Conservation (phyloP, 148 eudicot genomes). For the Amaranthus cruentus region DNA sequence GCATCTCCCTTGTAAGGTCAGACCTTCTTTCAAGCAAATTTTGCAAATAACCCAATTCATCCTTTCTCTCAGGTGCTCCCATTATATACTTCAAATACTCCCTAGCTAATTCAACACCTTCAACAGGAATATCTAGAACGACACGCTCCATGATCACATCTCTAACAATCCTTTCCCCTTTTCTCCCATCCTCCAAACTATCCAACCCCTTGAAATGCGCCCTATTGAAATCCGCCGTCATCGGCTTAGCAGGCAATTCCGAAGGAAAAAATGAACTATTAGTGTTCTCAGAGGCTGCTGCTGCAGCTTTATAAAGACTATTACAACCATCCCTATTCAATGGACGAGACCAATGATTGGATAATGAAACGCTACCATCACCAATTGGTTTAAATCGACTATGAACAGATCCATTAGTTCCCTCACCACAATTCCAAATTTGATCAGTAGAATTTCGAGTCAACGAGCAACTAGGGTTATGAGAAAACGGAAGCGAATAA, state of each 20-base stretch:
- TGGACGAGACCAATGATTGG: constrained; percentile 41
- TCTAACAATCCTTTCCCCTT: constrained; percentile 51
- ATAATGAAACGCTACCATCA: constrained; percentile 58
- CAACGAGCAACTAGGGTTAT: constrained; percentile 83
- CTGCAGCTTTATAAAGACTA: constrained; percentile 39
- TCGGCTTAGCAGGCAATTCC: constrained; percentile 68
- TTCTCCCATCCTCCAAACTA: constrained; percentile 39
- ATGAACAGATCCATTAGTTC: constrained; percentile 89
- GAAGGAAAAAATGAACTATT: constrained; percentile 64
- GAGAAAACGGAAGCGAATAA: constrained; percentile 61
- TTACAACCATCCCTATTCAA: constrained; percentile 43
- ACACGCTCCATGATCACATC: constrained; percentile 55
- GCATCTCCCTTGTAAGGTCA: constrained; percentile 54
- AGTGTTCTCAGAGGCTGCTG: constrained; percentile 42
- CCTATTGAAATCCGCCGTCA: constrained; percentile 36
- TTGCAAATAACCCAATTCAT: constrained; percentile 50
- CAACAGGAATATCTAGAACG: constrained; percentile 59
- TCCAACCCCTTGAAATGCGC: constrained; percentile 36
- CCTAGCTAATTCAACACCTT: constrained; percentile 50
- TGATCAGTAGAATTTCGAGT: constrained; percentile 73
- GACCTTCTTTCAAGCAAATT: constrained; percentile 48
- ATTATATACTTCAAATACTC: constrained; percentile 52
- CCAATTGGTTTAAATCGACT: constrained; percentile 83
- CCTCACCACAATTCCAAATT: constrained; percentile 83
- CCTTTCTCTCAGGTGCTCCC: constrained; percentile 36